Evolutionary conservation across 148 eudicot species (phyloP), one percentile per base, ranked within the genome.

Genomic region (Chenopodium album): DNA sequence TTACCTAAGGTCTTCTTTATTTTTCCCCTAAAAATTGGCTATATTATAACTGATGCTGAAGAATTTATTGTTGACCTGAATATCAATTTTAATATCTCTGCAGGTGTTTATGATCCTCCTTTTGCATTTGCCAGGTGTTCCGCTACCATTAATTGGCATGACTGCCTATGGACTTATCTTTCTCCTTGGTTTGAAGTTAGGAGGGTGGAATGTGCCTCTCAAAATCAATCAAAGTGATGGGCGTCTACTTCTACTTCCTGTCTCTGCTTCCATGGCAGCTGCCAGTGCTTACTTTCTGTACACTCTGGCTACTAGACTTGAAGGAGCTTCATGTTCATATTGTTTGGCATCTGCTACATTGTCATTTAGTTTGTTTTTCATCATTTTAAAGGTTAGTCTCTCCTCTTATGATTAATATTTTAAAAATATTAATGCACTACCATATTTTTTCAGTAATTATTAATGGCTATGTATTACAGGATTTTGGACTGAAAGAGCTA

Each of bases 261-360:
- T 82, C 85, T 86, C 95, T 76, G 86, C 97, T 73, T 92, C 99
- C 80, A 91, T 96, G 99, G 98, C 98, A 70, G 82, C 89, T 81
- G 95, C 99, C 14, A 94, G 98, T 86, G 88, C 94, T 69, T 96
- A 90, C 90, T 96, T 96, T 77, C 82, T 96, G 83, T 94, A 92
- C 87, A 86, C 86, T 46, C 85, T 94, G 44, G 90, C 86, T 84
- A 88, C 92, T 64, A 87, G 87, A 85, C 92, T 96, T 81, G 84
- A 78, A 41, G 99, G 95, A 82, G 89, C 90, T 84, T 85, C 94
- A 22, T 96, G 99, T 81, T 83, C 87, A 44, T 96, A 96, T 83
- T 96, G 98, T 75, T 84, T 92, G 83, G 82, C 87, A 44, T 96
- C 99, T 14, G 93, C 92, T 76, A 73, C 85, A 37, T 87, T 96